Evolutionary conservation across 2,329 filamentous ascomycete species (phyloP).

Genomic region (Aspergillus sp.): DNA sequence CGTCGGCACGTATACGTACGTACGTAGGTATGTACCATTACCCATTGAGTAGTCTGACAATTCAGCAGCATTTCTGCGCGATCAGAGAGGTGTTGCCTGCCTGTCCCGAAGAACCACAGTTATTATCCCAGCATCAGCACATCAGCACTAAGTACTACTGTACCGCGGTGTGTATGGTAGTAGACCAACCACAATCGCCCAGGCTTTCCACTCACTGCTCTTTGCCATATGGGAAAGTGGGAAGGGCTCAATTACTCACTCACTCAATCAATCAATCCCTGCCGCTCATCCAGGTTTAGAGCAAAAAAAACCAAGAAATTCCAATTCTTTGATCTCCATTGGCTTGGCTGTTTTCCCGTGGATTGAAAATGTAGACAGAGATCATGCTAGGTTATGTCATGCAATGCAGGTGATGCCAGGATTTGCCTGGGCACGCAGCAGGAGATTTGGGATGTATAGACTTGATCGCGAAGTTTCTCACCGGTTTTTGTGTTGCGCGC

Average conservation of each 20-base stretch:
- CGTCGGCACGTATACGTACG: background rate
- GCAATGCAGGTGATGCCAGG: conserved; percentile 22
- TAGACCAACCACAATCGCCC: background rate
- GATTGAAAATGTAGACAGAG: conserved; percentile 2
- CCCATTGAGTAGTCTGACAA: background rate
- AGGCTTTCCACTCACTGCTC: background rate
- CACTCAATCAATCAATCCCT: background rate
- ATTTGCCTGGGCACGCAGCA: conserved; percentile 8
- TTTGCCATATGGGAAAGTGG: background rate
- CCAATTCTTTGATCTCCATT: background rate
- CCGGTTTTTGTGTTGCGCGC: background rate
- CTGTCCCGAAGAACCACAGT: background rate
- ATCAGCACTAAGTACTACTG: background rate
- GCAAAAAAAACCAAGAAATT: background rate
- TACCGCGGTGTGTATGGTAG: background rate
- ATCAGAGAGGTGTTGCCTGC: background rate
- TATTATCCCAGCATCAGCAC: background rate
- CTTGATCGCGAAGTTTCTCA: background rate
- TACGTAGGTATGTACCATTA: background rate
- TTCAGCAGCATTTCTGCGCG: background rate
- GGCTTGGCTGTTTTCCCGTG: background rate
- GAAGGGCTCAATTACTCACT: background rate
- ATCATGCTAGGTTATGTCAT: conserved; percentile 17
- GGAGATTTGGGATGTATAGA: conserved; percentile 1
- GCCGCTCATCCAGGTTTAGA: background rate